phyloP scores from a whole-genome alignment of 371 early-diverging fungal species.

The Mucor piriformis region DNA sequence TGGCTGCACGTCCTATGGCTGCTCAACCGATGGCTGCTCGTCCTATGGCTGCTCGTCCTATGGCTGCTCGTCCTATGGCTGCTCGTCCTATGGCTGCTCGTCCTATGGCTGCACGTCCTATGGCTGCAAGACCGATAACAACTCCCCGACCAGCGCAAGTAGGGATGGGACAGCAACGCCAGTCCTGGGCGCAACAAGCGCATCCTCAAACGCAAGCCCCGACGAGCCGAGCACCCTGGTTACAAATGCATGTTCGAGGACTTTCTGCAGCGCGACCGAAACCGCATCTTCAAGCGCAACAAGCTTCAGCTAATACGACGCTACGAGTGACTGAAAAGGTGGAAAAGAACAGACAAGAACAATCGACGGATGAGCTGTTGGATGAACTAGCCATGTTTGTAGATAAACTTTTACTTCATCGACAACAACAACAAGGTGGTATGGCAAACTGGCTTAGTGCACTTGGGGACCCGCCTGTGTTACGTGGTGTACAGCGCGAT shows the following conservation, averaged over 20 bases:
- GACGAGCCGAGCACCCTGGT: slow-evolving; percentile 30
- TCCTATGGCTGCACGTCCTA: background rate
- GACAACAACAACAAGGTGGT: background rate
- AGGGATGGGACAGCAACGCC: slow-evolving; percentile 15
- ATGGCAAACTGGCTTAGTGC: slow-evolving; percentile 23
- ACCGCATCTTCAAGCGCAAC: background rate
- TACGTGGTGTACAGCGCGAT: slow-evolving; percentile 28
- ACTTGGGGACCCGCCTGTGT: slow-evolving; percentile 24
- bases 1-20: slow-evolving; percentile 5
- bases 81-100: background rate
- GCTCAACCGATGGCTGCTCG: slow-evolving; percentile 5
- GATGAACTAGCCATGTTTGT: slow-evolving; percentile 26
- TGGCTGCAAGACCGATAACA: background rate
- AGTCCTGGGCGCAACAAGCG: slow-evolving; percentile 39
- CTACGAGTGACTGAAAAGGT: background rate
- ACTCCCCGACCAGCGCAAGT: background rate
- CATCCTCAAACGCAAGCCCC: slow-evolving; percentile 33
- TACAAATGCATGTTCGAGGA: slow-evolving; percentile 34
- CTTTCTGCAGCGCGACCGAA: slow-evolving; percentile 20
- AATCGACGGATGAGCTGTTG: slow-evolving; percentile 27
- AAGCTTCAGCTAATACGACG: background rate
- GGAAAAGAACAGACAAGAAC: slow-evolving; percentile 15
- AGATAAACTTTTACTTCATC: slow-evolving; percentile 7
- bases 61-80: slow-evolving; percentile 13
- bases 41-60: background rate